phyloP scores from a whole-genome alignment of 306 rosid species.

The Medicago lupulina region DNA sequence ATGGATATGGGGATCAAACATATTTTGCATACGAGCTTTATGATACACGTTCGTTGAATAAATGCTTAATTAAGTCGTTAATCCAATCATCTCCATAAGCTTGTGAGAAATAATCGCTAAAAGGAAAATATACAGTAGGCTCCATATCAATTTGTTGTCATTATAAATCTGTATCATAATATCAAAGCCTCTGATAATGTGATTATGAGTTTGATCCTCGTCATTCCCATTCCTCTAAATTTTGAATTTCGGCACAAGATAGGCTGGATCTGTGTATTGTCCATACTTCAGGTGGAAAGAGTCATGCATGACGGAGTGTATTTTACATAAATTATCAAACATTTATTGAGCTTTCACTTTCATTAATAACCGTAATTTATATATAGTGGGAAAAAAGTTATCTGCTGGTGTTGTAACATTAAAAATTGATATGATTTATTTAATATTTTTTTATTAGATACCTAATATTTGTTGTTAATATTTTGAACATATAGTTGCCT shows the following conservation, averaged over 20 bases:
- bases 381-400: background rate
- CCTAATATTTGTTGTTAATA: conserved; percentile 13
- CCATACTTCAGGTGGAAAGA: background rate
- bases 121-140: background rate
- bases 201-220: conserved; percentile 16
- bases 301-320: background rate
- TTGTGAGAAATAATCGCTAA: background rate
- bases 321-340: background rate
- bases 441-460: conserved; percentile 11
- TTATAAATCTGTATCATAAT: background rate
- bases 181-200: background rate
- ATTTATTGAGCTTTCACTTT: background rate
- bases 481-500: conserved; percentile 19
- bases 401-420: background rate
- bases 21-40: background rate
- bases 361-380: conserved; percentile 7
- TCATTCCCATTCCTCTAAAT: background rate
- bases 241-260: conserved; percentile 17
- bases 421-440: background rate
- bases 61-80: background rate
- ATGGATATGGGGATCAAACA: background rate
- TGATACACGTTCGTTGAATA: background rate
- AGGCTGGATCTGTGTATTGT: background rate
- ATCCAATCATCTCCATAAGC: background rate
- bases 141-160: background rate